Conservation (phyloP, 2,329 filamentous ascomycete genomes). For the Gremmenia infestans region DNA sequence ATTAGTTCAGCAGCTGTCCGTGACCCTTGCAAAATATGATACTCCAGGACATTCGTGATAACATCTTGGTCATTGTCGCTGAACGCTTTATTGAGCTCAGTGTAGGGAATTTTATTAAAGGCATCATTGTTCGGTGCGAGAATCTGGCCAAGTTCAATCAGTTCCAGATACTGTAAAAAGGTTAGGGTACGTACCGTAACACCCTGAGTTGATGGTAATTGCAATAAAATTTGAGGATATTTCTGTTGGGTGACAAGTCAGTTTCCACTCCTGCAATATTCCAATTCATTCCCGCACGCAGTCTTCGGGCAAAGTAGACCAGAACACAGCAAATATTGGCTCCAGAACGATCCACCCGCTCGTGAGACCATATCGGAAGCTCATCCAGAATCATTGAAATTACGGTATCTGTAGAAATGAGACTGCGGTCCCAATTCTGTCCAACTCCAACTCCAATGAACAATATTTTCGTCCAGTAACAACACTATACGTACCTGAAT, state of each 20-base stretch:
- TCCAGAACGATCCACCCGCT: neutral
- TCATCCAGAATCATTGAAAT: neutral
- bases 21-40: conserved; percentile 32
- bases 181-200: conserved; percentile 37
- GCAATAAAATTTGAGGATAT: conserved; percentile 41
- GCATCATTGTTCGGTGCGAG: conserved; percentile 35
- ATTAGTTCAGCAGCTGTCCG: conserved; percentile 24
- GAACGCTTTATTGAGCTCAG: conserved; percentile 26
- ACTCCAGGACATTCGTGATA: conserved; percentile 34
- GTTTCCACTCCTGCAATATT: neutral
- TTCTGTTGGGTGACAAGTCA: conserved; percentile 31
- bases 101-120: conserved; percentile 34
- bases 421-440: neutral
- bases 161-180: neutral
- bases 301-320: neutral
- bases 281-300: neutral
- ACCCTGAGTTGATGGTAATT: conserved; percentile 40
- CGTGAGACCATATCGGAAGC: neutral
- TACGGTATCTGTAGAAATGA: neutral
- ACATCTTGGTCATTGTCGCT: conserved; percentile 33
- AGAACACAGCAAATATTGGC: neutral
- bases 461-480: neutral
- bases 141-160: conserved; percentile 29
- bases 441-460: neutral
- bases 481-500: conserved; percentile 34